These are phyloP conservation scores for Podospora australis DNA, from an alignment of 495 filamentous ascomycete species.

Conservation along the genomic window DNA sequence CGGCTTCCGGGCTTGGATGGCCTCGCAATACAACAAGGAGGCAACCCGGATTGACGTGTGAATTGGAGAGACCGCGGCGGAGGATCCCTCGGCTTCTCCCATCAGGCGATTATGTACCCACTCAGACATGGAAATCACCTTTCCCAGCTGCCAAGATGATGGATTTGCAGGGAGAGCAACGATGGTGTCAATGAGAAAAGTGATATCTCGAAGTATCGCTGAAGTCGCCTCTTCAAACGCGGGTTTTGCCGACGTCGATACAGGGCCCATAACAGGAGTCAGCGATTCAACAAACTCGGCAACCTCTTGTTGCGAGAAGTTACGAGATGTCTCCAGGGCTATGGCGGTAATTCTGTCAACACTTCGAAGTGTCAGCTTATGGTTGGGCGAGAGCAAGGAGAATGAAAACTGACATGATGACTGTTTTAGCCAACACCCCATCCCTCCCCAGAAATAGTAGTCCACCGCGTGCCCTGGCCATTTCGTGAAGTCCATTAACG, in stretches of 20 bases:
- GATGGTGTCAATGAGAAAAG: constrained; percentile 12
- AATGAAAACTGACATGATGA: constrained; percentile 11
- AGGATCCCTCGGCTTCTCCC: not conserved
- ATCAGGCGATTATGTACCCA: constrained; percentile 11
- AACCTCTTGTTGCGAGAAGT: not conserved
- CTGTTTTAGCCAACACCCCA: constrained; percentile 5
- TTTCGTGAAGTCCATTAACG: constrained; percentile 2
- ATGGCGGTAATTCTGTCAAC: constrained; percentile 9
- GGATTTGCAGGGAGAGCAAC: constrained; percentile 1
- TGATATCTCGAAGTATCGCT: constrained; percentile 11
- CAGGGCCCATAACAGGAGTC: too few relatives aligned
- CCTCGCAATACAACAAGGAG: constrained; percentile 10
- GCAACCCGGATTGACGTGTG: constrained; percentile 5
- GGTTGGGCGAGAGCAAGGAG: not conserved
- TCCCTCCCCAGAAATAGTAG: not conserved
- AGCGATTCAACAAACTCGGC: not conserved
- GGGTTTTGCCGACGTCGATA: not conserved
- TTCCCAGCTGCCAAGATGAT: constrained; percentile 5
- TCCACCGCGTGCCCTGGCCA: constrained; percentile 2
- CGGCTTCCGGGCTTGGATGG: constrained; percentile 1
- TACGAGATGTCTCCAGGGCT: not conserved
- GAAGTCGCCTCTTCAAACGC: not conserved
- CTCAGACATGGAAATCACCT: constrained; percentile 6
- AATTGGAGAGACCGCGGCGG: not conserved
- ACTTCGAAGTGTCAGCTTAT: not conserved